Percentiles rank a stretch among this genome's conserved stretches.
These are phyloP conservation scores for Lolium rigidum DNA, from an alignment of 176 grass and related monocot species.

Conservation along the genomic window DNA sequence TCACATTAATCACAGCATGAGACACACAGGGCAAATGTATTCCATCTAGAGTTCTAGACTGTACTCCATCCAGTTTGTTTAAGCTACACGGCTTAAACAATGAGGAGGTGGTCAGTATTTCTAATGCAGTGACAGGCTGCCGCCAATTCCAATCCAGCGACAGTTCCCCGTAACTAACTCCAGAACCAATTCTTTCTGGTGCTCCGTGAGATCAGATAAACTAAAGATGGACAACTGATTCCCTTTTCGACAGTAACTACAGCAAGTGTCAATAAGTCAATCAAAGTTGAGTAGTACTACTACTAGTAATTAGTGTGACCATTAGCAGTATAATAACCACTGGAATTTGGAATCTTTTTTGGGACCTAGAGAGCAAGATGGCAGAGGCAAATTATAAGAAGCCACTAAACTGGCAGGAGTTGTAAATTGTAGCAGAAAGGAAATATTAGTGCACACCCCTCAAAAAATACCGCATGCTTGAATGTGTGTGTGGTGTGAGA, in stretches of 20 bases:
- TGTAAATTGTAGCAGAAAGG: conserved; percentile 66
- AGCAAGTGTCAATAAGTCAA: conserved; percentile 58
- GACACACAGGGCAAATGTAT: conserved; percentile 44
- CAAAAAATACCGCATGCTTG: conserved; percentile 54
- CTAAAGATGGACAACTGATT: conserved; percentile 35
- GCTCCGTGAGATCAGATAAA: conserved; percentile 36
- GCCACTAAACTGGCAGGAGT: conserved; percentile 39
- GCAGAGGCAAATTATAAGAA: neutral
- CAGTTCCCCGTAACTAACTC: conserved; percentile 51
- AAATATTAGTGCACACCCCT: conserved; percentile 52
- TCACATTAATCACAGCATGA: conserved; percentile 49
- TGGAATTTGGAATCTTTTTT: conserved; percentile 20
- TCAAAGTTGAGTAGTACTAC: conserved; percentile 31
- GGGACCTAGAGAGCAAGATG: neutral
- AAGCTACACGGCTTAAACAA: conserved; percentile 28
- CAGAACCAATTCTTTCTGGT: conserved; percentile 49
- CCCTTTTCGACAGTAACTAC: conserved; percentile 36
- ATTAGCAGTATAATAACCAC: conserved; percentile 26
- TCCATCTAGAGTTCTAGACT: conserved; percentile 44
- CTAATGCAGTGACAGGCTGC: conserved; percentile 49
- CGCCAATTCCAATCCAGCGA: conserved; percentile 53
- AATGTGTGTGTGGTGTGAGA: conserved; percentile 34
- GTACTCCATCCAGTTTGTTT: conserved; percentile 46
- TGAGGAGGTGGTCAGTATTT: conserved; percentile 32
- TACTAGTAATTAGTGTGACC: conserved; percentile 40